phyloP scores from a whole-genome alignment of 768 basidiomycete genomes.

The Pleurotus tuoliensis region DNA sequence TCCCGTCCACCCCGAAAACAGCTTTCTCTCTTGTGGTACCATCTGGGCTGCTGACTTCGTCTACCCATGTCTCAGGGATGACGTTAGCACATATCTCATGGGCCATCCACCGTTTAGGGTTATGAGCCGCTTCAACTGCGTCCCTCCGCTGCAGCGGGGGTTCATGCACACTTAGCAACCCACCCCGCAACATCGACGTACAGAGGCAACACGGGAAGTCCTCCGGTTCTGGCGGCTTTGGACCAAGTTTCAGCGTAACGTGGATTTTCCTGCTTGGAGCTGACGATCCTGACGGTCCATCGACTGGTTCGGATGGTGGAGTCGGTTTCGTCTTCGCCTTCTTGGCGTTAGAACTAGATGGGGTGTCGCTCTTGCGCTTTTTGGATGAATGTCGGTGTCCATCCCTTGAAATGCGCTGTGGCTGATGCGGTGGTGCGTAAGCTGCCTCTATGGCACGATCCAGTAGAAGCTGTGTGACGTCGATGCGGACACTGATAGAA shows the following conservation, averaged over 20 bases:
- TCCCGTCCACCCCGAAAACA: slow-evolving; percentile 83
- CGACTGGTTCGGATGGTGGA: slow-evolving; percentile 17
- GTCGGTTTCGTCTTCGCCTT: slow-evolving; percentile 40
- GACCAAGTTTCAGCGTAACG: slow-evolving; percentile 65
- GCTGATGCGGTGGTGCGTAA: slow-evolving; percentile 9
- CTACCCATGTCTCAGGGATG: slow-evolving; percentile 91
- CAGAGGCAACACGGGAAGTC: slow-evolving; percentile 69
- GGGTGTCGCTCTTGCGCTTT: slow-evolving; percentile 35
- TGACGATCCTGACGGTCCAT: slow-evolving; percentile 6
- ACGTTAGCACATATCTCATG: slow-evolving; percentile 78
- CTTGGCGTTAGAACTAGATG: slow-evolving; percentile 38
- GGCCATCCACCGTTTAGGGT: slow-evolving; percentile 61
- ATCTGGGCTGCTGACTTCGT: slow-evolving; percentile 49
- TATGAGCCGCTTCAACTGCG: slow-evolving; percentile 41
- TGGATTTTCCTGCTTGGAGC: slow-evolving; percentile 35
- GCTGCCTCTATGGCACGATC: slow-evolving; percentile 54
- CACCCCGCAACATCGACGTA: slow-evolving; percentile 47
- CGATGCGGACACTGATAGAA: slow-evolving; percentile 75
- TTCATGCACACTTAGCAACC: slow-evolving; percentile 63
- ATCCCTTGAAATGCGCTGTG: slow-evolving; percentile 20
- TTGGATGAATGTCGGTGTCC: slow-evolving; percentile 37
- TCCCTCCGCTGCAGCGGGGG: slow-evolving; percentile 58
- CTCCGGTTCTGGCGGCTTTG: slow-evolving; percentile 53
- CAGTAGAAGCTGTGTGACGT: slow-evolving; percentile 80
- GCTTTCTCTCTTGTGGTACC: slow-evolving; percentile 35